Percentiles rank a stretch among this genome's conserved stretches.
phyloP scores from a whole-genome alignment of 768 basidiomycete genomes.

The Lyophyllum semitale region DNA sequence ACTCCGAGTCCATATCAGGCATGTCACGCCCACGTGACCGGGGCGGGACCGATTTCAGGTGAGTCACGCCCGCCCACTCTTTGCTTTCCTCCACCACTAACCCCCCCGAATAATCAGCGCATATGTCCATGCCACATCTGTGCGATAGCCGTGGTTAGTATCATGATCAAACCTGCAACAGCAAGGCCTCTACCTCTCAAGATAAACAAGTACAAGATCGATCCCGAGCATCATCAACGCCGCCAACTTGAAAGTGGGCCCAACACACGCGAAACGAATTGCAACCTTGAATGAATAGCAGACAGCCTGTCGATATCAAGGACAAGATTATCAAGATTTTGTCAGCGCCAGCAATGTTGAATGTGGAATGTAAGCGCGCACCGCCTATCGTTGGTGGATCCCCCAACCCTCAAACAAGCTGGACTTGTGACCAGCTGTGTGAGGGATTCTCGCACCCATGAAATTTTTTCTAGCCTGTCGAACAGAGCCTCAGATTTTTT shows the following conservation, averaged over 20 bases:
- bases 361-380: constrained; percentile 1
- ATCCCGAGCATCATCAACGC: too few species aligned
- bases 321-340: background rate
- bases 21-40: background rate
- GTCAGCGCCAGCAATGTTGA: background rate
- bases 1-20: too few species aligned
- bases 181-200: background rate
- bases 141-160: background rate
- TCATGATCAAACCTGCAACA: background rate
- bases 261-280: background rate
- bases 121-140: background rate
- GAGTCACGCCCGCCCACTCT: background rate
- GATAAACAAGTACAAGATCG: background rate
- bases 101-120: background rate
- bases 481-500: background rate
- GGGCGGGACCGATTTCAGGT: background rate
- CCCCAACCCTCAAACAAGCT: background rate
- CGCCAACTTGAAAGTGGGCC: too few species aligned
- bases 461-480: background rate
- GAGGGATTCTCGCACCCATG: background rate
- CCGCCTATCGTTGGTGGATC: background rate
- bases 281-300: background rate
- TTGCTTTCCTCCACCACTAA: constrained; percentile 1
- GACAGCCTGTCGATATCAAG: background rate
- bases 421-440: background rate